Evolutionary conservation across 768 basidiomycete genomes (phyloP), one percentile per base, ranked within the genome.

Genomic region (Pisolithus tinctorius): DNA sequence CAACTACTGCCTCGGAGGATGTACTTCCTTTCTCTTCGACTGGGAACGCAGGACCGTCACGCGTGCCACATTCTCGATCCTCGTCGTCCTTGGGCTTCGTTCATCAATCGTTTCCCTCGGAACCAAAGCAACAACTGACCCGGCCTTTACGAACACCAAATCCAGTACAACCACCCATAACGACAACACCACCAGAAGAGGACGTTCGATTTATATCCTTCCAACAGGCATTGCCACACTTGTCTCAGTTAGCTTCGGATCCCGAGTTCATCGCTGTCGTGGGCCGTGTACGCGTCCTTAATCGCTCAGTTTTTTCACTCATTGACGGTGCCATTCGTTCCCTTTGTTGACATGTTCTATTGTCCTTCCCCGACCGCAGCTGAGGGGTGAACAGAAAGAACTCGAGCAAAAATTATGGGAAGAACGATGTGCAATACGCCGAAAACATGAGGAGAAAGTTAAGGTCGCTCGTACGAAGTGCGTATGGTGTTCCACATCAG

Each of bases 401-500:
- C 70, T 91, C 31, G 90, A 93, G 64, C 75, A 70, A 54, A 75
- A 74, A 52, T 65, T 91, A 34, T 89, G 80, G 81, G 74, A 79
- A 51, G 87, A 87, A 57, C 75, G 90, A 49, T 69, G 71, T 30
- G 71, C 71, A 5, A 80, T 93, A 51, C 75, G 79, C 49, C 70
- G 68, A 53, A 82, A 81, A 58, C 83, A 88, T 54, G 80, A 86
- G 55, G 81, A 84, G 41, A 89, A 82, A 67, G 77, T 88, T 55
- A 81, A 82, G 56, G 71, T 83, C 25, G 81, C 85, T 16, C 74
- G 71, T 54, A 83, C 77, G 25, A 88, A 83, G 86, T 86, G 59
- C 47, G 80, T 55, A 16, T 49, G 8, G 46, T 40, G n/a, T 46
- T 37, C 37, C 38, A 2, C 20, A 27, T 43, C 47, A 39, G 20